Evolutionary conservation across 1,139 yeast genomes (phyloP).

Genomic region (Hansenula sp.): DNA sequence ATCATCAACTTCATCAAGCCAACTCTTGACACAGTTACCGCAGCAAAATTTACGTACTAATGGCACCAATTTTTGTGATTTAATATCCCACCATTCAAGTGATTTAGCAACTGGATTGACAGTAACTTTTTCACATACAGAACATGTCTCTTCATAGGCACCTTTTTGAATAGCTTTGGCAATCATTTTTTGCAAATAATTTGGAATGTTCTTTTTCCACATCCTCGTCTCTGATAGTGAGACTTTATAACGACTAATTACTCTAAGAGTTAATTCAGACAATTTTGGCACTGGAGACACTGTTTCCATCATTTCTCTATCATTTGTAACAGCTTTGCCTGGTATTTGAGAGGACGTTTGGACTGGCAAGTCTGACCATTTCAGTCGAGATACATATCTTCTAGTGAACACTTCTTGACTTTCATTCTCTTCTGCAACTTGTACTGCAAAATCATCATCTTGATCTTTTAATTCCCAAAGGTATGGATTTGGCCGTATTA

Average conservation of each 20-base stretch:
- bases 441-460: conserved; percentile 5
- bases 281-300: conserved; percentile 32
- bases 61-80: conserved; percentile 36
- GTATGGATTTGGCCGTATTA: conserved; percentile 45
- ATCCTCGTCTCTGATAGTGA: conserved; percentile 39
- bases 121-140: conserved; percentile 39
- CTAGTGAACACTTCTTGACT: conserved; percentile 11
- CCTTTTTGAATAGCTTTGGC: conserved; percentile 42
- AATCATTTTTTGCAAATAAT: conserved; percentile 33
- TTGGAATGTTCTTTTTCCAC: conserved; percentile 40
- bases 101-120: conserved; percentile 50
- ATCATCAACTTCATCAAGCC: conserved; percentile 23
- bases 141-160: conserved; percentile 44
- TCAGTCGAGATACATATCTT: conserved; percentile 18
- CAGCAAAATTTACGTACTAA: conserved; percentile 43
- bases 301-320: conserved; percentile 9
- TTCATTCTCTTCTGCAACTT: conserved; percentile 8
- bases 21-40: conserved; percentile 33
- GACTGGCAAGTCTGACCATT: conserved; percentile 17
- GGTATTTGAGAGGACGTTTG: conserved; percentile 6
- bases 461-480: conserved; percentile 21
- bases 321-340: conserved; percentile 1
- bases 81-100: conserved; percentile 59
- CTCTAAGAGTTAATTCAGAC: conserved; percentile 38
- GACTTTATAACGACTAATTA: conserved; percentile 40